Evolutionary conservation across 192 early-diverging fungal genomes (phyloP).

Genomic region (Jimgerdemannia lactiflua): DNA sequence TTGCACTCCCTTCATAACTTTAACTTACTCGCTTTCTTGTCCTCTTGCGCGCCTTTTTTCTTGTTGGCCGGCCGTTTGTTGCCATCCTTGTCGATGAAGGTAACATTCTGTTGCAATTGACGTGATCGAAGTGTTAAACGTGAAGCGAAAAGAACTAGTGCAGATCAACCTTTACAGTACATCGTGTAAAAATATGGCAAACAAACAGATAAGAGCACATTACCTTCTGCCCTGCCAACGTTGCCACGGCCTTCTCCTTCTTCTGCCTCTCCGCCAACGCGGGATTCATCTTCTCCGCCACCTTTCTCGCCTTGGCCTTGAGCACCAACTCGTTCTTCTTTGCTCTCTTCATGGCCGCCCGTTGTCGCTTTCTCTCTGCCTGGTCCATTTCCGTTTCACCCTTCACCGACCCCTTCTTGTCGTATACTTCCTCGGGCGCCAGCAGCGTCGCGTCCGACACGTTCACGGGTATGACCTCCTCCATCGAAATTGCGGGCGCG

Average conservation of each 20-base stretch:
- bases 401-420: constrained; percentile 73
- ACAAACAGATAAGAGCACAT: background rate
- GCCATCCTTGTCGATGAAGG: constrained; percentile 33
- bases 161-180: background rate
- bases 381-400: constrained; percentile 76
- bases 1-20: background rate
- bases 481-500: constrained; percentile 88
- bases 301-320: constrained; percentile 6
- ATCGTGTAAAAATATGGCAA: background rate
- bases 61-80: constrained; percentile 9
- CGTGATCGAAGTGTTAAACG: too few species aligned
- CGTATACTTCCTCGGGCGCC: constrained; percentile 91
- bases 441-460: constrained; percentile 79
- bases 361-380: constrained; percentile 69
- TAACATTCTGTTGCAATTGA: constrained; percentile 15
- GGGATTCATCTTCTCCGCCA: constrained; percentile 36
- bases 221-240: constrained; percentile 60
- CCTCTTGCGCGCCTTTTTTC: background rate
- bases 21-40: background rate
- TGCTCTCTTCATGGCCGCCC: constrained; percentile 64
- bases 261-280: constrained; percentile 30
- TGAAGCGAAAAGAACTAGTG: background rate
- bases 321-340: constrained; percentile 51
- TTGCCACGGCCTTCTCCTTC: constrained; percentile 61
- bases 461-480: constrained; percentile 90